phyloP scores from a whole-genome alignment of 1,284 basidiomycete genomes.

The Lentinus polychrous region DNA sequence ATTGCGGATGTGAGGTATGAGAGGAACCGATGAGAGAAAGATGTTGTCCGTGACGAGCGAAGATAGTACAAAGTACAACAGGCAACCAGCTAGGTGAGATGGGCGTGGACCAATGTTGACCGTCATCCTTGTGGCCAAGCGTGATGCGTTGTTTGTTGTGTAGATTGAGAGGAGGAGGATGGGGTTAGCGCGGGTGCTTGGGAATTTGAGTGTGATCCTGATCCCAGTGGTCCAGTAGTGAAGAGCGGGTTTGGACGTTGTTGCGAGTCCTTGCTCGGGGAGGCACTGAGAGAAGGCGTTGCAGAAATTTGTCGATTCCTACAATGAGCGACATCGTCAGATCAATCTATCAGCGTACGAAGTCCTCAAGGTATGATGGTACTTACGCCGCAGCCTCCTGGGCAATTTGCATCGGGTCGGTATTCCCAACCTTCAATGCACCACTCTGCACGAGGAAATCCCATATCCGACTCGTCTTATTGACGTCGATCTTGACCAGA shows the following conservation, averaged over 20 bases:
- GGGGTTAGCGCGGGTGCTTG: background rate
- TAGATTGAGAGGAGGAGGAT: constrained; percentile 3
- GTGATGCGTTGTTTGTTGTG: background rate
- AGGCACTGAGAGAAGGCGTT: constrained; percentile 27
- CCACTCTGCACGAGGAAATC: constrained; percentile 81
- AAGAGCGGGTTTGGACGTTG: constrained; percentile 26
- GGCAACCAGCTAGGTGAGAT: too few relatives aligned
- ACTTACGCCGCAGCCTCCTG: constrained; percentile 7
- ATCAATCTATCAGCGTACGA: too few relatives aligned
- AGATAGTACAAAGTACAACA: background rate
- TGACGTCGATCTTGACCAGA: constrained; percentile 87
- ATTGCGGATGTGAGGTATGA: background rate
- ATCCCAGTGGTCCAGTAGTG: constrained; percentile 21
- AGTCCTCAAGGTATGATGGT: background rate
- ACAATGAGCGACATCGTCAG: too few relatives aligned
- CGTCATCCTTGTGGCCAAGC: constrained; percentile 1
- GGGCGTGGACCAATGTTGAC: background rate
- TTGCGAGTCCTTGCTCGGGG: constrained; percentile 33
- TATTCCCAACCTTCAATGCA: constrained; percentile 39
- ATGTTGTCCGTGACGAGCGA: constrained; percentile 8
- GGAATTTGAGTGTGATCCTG: constrained; percentile 16
- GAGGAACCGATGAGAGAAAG: constrained; percentile 5
- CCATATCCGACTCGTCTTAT: constrained; percentile 87
- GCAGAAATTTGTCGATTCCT: constrained; percentile 16
- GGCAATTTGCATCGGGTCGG: constrained; percentile 11